Conservation (phyloP, 805 yeast species). For the Kodamaea hsintzibuensis region DNA sequence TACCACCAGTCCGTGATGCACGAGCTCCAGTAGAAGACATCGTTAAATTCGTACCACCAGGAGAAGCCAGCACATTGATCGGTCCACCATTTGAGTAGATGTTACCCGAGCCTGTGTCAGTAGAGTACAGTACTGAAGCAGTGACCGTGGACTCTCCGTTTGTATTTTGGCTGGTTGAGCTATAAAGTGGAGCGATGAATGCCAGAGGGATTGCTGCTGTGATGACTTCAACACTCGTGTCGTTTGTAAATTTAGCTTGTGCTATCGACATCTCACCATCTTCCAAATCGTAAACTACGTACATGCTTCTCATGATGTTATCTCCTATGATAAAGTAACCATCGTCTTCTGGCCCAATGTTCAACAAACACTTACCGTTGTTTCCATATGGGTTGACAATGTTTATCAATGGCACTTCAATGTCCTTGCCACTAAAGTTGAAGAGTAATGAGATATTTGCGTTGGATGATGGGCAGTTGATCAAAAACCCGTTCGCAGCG, state of each 20-base stretch:
- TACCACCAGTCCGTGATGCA: neutral
- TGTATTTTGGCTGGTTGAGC: neutral
- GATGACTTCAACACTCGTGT: neutral
- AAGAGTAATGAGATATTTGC: conserved; percentile 7
- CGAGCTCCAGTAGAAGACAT: neutral
- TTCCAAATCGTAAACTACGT: conserved; percentile 55
- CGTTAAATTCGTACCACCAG: neutral
- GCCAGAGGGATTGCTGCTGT: neutral
- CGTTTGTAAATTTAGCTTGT: conserved; percentile 36
- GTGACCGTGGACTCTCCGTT: neutral
- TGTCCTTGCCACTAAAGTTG: conserved; percentile 1
- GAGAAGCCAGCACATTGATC: neutral
- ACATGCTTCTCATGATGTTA: conserved; percentile 49
- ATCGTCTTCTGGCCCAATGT: conserved; percentile 21
- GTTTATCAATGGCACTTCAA: conserved; percentile 9
- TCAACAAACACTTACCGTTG: neutral
- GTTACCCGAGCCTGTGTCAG: neutral
- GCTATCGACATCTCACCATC: conserved; percentile 45
- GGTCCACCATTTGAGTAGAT: neutral
- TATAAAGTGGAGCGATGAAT: neutral
- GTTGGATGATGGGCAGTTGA: conserved; percentile 8
- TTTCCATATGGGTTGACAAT: conserved; percentile 3
- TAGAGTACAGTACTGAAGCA: neutral
- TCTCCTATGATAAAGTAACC: conserved; percentile 38
- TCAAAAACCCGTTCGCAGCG: neutral